Percentiles rank a stretch among this genome's conserved stretches.
Conservation (phyloP, 2,329 filamentous ascomycete genomes). For the Furcasterigmium furcatum region DNA sequence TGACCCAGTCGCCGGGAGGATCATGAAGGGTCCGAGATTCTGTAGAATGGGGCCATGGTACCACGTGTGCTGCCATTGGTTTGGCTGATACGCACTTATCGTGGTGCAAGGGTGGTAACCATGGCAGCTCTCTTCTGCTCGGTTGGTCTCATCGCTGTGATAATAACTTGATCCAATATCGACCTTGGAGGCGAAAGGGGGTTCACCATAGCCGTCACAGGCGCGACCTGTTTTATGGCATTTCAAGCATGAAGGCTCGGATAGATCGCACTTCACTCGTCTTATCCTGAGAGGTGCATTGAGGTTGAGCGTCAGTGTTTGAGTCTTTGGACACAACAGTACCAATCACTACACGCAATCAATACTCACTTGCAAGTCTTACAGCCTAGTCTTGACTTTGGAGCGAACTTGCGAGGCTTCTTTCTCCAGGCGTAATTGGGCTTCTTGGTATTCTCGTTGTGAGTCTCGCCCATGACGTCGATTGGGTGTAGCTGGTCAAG, state of each 20-base stretch:
- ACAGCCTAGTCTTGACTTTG: constrained; percentile 33
- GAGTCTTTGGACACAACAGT: too few species aligned
- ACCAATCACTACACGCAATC: too few species aligned
- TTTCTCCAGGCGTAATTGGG: constrained; percentile 30
- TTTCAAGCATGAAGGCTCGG: constrained; percentile 28
- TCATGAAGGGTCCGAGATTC: constrained; percentile 16
- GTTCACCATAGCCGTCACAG: constrained; percentile 29
- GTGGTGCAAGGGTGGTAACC: not conserved
- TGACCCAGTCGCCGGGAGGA: constrained; percentile 15
- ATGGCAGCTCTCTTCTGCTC: not conserved
- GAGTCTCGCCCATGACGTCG: constrained; percentile 7
- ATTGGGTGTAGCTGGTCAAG: too few species aligned
- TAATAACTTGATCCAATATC: constrained; percentile 5
- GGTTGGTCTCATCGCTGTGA: constrained; percentile 1
- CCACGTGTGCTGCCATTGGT: not conserved
- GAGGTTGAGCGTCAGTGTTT: too few species aligned
- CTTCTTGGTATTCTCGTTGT: constrained; percentile 10
- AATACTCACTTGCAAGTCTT: constrained; percentile 36
- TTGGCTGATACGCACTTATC: too few species aligned
- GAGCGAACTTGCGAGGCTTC: constrained; percentile 30
- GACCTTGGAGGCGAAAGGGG: constrained; percentile 3
- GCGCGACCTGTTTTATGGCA: constrained; percentile 31
- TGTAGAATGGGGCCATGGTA: constrained; percentile 6
- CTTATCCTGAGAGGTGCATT: constrained; percentile 23
- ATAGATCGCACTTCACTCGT: constrained; percentile 31